Evolutionary conservation across 208 protist species (phyloP), one percentile per base, ranked within the genome.

Genomic region (Acanthamoeba divionensis): DNA sequence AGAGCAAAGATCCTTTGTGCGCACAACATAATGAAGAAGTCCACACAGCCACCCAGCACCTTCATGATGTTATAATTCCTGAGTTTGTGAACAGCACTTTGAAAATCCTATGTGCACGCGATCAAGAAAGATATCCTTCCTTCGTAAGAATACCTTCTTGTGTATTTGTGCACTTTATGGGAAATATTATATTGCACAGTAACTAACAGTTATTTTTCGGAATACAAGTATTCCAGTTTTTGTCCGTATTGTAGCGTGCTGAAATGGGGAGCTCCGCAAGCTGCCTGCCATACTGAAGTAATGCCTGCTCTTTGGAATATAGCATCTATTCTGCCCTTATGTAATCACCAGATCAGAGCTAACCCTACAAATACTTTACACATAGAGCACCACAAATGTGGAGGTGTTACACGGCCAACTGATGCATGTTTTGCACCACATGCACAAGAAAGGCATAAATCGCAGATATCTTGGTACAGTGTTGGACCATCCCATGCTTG

Each of bases 371-470:
- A n/a, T n/a, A n/a, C n/a, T n/a, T n/a, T n/a, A n/a, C n/a, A n/a
- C n/a, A n/a, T n/a, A n/a, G n/a, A n/a, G n/a, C n/a, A n/a, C n/a
- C n/a, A n/a, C n/a, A n/a, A n/a, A n/a, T n/a, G n/a, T n/a, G n/a
- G n/a, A n/a, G 52, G 8, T 85, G 29, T 55, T 85, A 21, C 33
- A 85, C 18, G 54, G 77, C 26, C 77, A 44, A 1, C 36, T 86
- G 52, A 86, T 66, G 52, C 13, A 65, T 36, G 50, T 86, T 36
- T 44, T 86, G 52, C 77, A 86, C 33, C 36, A 44, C 47, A 86
- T 86, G 77, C 77, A 86, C 8, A 54, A 38, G 77, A 9, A 44
- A 5, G 77, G 77, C 4, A 86, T 86, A 48, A 86, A 86, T 55
- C 41, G 15, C 9, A 48, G 77, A 0, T 86, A 86, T 36, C 31